Evolutionary conservation across 805 yeast species (phyloP).

Genomic region (Nakazawaea ishiwadae): DNA sequence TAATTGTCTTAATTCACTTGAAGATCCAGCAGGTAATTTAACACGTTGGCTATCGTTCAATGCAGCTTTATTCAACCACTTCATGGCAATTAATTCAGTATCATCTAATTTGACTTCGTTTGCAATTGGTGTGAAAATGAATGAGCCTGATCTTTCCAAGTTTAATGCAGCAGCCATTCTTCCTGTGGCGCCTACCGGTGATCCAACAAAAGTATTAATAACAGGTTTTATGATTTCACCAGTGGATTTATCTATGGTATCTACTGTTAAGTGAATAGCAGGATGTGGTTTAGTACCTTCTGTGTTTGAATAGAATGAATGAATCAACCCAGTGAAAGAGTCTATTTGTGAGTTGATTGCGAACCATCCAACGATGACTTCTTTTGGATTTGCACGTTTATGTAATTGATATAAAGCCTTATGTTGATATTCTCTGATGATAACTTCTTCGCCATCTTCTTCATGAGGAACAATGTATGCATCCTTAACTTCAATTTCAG

Average conservation of each 20-base stretch:
- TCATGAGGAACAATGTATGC: conserved; percentile 79
- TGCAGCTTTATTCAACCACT: conserved; percentile 37
- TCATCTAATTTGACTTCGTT: conserved; percentile 50
- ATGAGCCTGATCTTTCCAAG: conserved; percentile 38
- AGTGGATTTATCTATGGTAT: conserved; percentile 42
- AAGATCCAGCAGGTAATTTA: conserved; percentile 26
- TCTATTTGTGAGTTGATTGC: conserved; percentile 57
- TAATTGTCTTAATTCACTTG: conserved; percentile 42
- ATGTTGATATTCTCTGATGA: conserved; percentile 75
- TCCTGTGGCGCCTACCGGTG: conserved; percentile 60
- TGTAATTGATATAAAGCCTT: conserved; percentile 64
- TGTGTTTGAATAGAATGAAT: conserved; percentile 72
- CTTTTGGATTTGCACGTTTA: conserved; percentile 75
- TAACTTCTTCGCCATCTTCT: conserved; percentile 70
- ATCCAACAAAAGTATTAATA: conserved; percentile 68
- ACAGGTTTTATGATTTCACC: conserved; percentile 49
- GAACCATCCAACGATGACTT: conserved; percentile 83
- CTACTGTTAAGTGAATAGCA: conserved; percentile 74
- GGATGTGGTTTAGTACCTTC: conserved; percentile 67
- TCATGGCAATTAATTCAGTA: conserved; percentile 57
- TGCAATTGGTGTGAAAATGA: conserved; percentile 74
- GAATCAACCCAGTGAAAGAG: conserved; percentile 70
- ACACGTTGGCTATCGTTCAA: conserved; percentile 26
- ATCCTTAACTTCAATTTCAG: conserved; percentile 64
- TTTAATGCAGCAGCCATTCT: conserved; percentile 30